Evolutionary conservation across 306 rosid species (phyloP).

Genomic region (Pyrus betulifolia): DNA sequence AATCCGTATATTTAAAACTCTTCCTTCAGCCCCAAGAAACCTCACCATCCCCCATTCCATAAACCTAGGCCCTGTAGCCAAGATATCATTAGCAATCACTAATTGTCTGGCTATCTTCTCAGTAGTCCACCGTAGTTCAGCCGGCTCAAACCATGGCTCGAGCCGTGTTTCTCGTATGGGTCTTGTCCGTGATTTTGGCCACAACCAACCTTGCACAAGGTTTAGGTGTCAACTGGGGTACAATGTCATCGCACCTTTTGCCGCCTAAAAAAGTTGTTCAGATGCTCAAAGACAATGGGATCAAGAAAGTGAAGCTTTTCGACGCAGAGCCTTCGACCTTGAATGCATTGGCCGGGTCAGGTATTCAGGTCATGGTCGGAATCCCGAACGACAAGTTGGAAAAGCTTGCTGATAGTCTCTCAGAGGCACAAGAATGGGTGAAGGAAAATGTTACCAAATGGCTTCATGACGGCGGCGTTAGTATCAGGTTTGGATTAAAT

Average conservation of each 20-base stretch:
- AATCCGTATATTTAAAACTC: neutral
- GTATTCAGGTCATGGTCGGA: constrained; percentile 63
- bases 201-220: constrained; percentile 10
- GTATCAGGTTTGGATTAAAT: constrained; percentile 41
- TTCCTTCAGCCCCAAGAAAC: neutral
- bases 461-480: constrained; percentile 36
- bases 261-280: constrained; percentile 40
- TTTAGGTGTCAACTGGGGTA: constrained; percentile 78
- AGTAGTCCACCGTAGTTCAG: neutral
- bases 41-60: neutral
- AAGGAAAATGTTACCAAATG: constrained; percentile 47
- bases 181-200: constrained; percentile 6
- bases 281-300: constrained; percentile 56
- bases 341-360: constrained; percentile 45
- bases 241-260: constrained; percentile 47
- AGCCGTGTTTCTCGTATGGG: constrained; percentile 11
- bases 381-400: constrained; percentile 57
- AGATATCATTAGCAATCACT: neutral
- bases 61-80: neutral
- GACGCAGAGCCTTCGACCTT: constrained; percentile 60
- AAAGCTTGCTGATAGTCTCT: constrained; percentile 11
- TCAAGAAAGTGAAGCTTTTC: constrained; percentile 61
- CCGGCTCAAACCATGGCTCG: neutral
- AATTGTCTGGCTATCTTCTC: neutral
- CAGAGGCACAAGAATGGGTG: constrained; percentile 50